Evolutionary conservation across 331 rosid species (phyloP).

Genomic region (Spiraea crenata): DNA sequence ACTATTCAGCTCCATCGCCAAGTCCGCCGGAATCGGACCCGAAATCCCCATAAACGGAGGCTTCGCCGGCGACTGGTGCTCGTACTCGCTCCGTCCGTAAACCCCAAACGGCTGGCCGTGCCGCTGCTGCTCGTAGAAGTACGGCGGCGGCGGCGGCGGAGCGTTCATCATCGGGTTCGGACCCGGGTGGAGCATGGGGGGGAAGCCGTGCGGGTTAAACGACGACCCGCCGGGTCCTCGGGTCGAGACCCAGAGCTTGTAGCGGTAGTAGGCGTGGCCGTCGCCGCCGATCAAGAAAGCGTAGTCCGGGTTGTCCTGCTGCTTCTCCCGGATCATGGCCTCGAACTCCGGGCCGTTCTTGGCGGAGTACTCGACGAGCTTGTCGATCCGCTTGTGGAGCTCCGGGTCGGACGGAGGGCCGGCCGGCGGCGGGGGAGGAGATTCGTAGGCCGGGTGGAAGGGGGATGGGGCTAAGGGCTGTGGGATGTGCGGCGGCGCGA

Average conservation of each 20-base stretch:
- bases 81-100: conserved; percentile 74
- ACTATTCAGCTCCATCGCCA: conserved; percentile 64
- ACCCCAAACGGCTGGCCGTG: conserved; percentile 70
- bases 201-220: conserved; percentile 61
- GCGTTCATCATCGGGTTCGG: conserved; percentile 77
- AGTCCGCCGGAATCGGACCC: conserved; percentile 91
- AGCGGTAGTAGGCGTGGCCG: conserved; percentile 78
- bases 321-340: conserved; percentile 92
- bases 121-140: conserved; percentile 76
- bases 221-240: conserved; percentile 67
- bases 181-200: conserved; percentile 64
- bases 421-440: conserved; percentile 56
- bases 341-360: conserved; percentile 97
- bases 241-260: conserved; percentile 75
- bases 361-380: conserved; percentile 81
- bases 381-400: conserved; percentile 89
- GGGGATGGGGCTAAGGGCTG: conserved; percentile 57
- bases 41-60: conserved; percentile 64
- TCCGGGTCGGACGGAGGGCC: conserved; percentile 85
- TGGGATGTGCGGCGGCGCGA: conserved; percentile 60
- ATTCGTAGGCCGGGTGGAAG: conserved; percentile 48
- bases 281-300: conserved; percentile 97
- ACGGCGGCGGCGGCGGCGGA: conserved; percentile 61
- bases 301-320: conserved; percentile 86
- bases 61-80: conserved; percentile 60